A percentile compares a stretch with the other conserved stretches of the same genome.
These are phyloP conservation scores for Cinnamomum micranthum DNA, from an alignment of 164 flowering plant genomes.

Conservation along the genomic window DNA sequence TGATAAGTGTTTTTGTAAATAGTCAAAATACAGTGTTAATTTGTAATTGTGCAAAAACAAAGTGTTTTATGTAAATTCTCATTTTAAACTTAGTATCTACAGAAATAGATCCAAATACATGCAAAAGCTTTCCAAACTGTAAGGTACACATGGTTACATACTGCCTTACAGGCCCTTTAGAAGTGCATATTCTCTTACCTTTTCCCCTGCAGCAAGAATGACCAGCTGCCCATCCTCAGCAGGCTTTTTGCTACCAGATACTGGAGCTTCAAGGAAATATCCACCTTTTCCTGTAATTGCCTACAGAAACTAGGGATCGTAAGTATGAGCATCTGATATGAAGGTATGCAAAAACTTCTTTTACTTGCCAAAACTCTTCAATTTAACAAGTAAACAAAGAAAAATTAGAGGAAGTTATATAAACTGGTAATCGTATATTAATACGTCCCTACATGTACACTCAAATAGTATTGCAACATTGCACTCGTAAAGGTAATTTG, in stretches of 20 bases:
- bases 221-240: conserved; percentile 99
- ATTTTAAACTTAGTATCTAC: too few species aligned
- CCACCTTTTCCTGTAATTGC: conserved; percentile 77
- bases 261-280: conserved; percentile 90
- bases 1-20: too few species aligned
- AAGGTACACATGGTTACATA: background rate
- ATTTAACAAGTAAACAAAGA: background rate
- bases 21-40: too few species aligned
- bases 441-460: too few species aligned
- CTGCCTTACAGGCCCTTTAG: background rate
- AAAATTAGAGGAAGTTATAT: background rate
- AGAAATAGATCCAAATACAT: background rate
- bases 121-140: background rate
- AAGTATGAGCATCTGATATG: background rate
- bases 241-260: conserved; percentile 97
- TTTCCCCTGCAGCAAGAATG: conserved; percentile 94
- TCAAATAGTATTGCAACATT: too few species aligned
- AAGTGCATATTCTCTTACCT: conserved; percentile 36
- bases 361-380: background rate
- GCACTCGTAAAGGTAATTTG: too few species aligned
- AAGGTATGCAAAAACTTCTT: background rate
- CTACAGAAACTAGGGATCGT: conserved; percentile 23
- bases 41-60: too few species aligned
- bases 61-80: too few species aligned
- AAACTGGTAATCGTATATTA: background rate